Conservation (phyloP, 495 filamentous ascomycete species). For the Glonium stellatum region DNA sequence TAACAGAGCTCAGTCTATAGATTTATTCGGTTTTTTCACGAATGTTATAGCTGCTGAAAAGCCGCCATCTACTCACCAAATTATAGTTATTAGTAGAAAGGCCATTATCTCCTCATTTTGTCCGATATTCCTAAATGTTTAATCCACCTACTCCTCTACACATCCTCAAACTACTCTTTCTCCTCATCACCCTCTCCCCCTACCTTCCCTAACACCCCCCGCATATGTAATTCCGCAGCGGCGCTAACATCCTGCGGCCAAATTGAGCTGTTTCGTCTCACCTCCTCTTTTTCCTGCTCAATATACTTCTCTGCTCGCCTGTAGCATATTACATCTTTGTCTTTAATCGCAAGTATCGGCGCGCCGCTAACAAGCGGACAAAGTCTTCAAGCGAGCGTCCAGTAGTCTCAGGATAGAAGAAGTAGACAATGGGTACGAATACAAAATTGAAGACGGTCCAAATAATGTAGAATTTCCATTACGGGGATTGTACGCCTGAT, state of each 20-base stretch:
- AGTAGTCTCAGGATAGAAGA: constrained; percentile 58
- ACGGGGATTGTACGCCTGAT: constrained; percentile 50
- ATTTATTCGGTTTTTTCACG: no score
- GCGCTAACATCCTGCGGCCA: background rate
- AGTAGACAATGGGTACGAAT: constrained; percentile 54
- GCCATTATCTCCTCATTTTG: no score
- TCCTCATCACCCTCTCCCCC: background rate
- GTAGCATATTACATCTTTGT: constrained; percentile 37
- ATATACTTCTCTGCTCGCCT: constrained; percentile 33
- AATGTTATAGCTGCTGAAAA: no score
- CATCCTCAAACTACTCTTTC: background rate
- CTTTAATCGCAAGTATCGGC: constrained; percentile 35
- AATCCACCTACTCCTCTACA: no score
- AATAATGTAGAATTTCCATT: constrained; percentile 60
- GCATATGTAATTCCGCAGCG: constrained; percentile 3
- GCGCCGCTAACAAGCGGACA: constrained; percentile 42
- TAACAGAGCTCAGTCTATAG: no score
- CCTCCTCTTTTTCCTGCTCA: constrained; percentile 9
- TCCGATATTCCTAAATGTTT: no score
- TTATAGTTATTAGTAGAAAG: no score
- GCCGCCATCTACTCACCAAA: no score
- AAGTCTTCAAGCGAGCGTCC: constrained; percentile 47
- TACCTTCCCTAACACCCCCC: constrained; percentile 3
- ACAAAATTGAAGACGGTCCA: constrained; percentile 53
- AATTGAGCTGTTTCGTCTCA: constrained; percentile 14